These are phyloP conservation scores for Amanita jacksonii DNA, from an alignment of 768 basidiomycete species.

Conservation along the genomic window DNA sequence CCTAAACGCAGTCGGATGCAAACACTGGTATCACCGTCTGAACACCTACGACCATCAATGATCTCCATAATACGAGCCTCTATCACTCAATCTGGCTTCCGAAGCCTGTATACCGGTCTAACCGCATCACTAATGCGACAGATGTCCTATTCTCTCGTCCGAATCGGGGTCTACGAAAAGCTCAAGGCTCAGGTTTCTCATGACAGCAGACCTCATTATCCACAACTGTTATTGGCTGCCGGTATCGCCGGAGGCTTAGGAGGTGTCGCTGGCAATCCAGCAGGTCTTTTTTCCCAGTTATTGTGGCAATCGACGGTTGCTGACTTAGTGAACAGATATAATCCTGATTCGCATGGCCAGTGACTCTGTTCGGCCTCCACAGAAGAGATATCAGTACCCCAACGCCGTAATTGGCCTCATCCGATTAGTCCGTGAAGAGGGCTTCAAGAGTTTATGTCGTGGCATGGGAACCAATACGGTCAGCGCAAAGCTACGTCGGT, in stretches of 20 bases:
- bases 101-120: conserved; percentile 72
- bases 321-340: conserved; percentile 38
- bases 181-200: conserved; percentile 50
- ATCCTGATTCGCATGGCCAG: conserved; percentile 83
- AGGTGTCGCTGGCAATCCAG: conserved; percentile 80
- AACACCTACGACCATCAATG: conserved; percentile 52
- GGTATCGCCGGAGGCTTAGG: conserved; percentile 72
- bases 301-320: neutral
- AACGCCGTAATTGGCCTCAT: conserved; percentile 73
- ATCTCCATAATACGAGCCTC: conserved; percentile 55
- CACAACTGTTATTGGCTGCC: conserved; percentile 53
- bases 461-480: conserved; percentile 77
- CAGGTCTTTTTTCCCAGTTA: conserved; percentile 35
- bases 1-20: conserved; percentile 66
- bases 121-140: conserved; percentile 79
- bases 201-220: conserved; percentile 41
- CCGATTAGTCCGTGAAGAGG: conserved; percentile 58
- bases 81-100: conserved; percentile 56
- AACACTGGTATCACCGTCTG: conserved; percentile 40
- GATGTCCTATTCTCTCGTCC: conserved; percentile 86
- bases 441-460: conserved; percentile 54
- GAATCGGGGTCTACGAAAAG: conserved; percentile 75
- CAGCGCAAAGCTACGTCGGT: conserved; percentile 16
- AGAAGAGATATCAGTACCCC: conserved; percentile 66
- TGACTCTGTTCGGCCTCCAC: conserved; percentile 65